Evolutionary conservation across 1,139 yeast genomes (phyloP), one percentile per base, ranked within the genome.

Genomic region (Suhomyces chickasaworum): DNA sequence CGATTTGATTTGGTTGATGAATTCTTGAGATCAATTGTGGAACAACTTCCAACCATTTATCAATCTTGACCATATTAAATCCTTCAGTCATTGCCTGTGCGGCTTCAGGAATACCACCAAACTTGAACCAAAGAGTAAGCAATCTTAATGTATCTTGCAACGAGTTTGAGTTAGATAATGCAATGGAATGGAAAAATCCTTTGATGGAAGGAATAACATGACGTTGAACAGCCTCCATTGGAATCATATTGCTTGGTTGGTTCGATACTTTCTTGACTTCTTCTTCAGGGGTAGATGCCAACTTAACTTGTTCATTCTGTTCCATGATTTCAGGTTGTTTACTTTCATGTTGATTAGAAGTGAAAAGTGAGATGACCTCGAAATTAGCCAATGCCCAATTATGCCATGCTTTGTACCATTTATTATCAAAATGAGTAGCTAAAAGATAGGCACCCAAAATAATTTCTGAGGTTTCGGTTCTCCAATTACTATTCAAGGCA

Each of bases 361-460:
- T 77, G 55, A 74, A 74, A 43, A 86, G 75, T 0, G 97, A 86
- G 23, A 93, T 88, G 1, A 91, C 97, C 61, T 91, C 97, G 63
- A 90, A 95, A 64, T 95, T 95, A 0, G 99, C 97, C 58, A 95
- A 72, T 0, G 99, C 99, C 99, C 99, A 95, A 61, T 90, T 91
- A 61, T 95, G 99, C 99, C 99, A 95, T 18, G 99, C 99, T 60
- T 95, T 93, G 62, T 95, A 95, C 97, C 99, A 95, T 37, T 81
- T 80, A 40, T 80, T 77, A 62, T 93, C 98, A 64, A 93, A 93
- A 63, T 91, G 97, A 0, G 99, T 93, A 0, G 99, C 98, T 54
- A 93, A 75, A 48, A 91, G 72, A 63, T 89, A 95, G 0, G 98
- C 91, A 10, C 97, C 97, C 51, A 95, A 72, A 53, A 95, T 89